Evolutionary conservation across 305 asterid species (phyloP).

Genomic region (Plantago coronopus): DNA sequence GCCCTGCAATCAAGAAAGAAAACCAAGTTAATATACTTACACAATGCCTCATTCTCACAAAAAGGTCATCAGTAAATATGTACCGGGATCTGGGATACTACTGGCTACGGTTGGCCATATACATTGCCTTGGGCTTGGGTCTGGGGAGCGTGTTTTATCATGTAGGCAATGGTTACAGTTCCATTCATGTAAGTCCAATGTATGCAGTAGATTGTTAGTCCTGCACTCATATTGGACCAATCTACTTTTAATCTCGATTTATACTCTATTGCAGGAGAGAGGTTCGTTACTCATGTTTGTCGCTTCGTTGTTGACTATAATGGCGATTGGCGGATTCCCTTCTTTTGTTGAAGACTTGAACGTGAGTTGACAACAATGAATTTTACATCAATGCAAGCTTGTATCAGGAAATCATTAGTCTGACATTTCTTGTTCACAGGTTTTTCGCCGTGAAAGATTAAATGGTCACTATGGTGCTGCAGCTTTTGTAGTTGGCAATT

Average conservation of each 20-base stretch:
- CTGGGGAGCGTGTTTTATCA: conserved; percentile 54
- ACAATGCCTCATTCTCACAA: conserved; percentile 45
- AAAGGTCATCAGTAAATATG: conserved; percentile 60
- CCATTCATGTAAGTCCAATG: conserved; percentile 40
- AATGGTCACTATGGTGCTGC: conserved; percentile 61
- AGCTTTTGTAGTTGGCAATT: conserved; percentile 49
- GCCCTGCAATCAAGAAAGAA: conserved; percentile 29
- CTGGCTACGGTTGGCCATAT: conserved; percentile 60
- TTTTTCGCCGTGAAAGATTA: conserved; percentile 46
- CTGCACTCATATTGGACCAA: background rate
- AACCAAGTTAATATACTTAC: conserved; percentile 26
- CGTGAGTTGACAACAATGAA: conserved; percentile 23
- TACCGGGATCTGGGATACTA: conserved; percentile 60
- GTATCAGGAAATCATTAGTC: background rate
- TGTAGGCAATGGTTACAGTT: conserved; percentile 35
- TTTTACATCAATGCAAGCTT: background rate
- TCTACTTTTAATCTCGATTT: background rate
- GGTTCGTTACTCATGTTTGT: conserved; percentile 64
- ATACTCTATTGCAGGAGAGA: conserved; percentile 49
- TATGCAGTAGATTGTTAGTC: background rate
- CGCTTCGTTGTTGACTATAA: conserved; percentile 48
- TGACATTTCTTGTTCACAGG: conserved; percentile 26
- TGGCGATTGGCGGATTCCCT: conserved; percentile 73
- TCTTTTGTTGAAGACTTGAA: conserved; percentile 62
- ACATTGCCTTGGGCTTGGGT: conserved; percentile 43